Base-by-base conservation (phyloP, 192 early-diverging fungal genomes). In the Backusella macrospora region DNA sequence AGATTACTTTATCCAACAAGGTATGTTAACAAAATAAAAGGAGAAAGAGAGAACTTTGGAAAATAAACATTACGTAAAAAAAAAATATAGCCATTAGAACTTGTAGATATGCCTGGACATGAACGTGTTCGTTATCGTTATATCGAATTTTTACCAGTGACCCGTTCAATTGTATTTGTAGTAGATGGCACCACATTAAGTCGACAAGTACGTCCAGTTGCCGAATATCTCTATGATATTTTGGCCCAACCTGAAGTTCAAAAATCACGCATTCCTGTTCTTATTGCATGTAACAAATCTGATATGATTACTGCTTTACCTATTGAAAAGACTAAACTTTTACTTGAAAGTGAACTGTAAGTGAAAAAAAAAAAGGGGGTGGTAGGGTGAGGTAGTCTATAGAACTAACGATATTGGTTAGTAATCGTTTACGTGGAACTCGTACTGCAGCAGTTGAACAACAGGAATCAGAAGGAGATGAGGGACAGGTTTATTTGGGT, bases 31-130 rank as follows among this genome's bases (percentile, higher is more conserved):
- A 6, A n/a, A 21, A 49, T 48, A 40, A 70, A n/a, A 59, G 38
- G 45, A 70, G 15, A 39, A 72, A 55, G 62, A 14, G 40, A 42
- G 7, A 42, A 42, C 40, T 6, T 42, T 6, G 40, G 40, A 42
- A 43, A 26, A n/a, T n/a, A 45, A 72, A 47, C 40, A 34, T 23
- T 21, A 15, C 21, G 29, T 48, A 12, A 44, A 39, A 68, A 2
- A 73, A 48, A 14, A 13, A 49, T n/a, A 13, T 26, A 82, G 26
- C 73, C 83, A 44, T 65, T 89, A 14, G 86, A 90, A 42, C 66
- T 95, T 34, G 90, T 97, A 12, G 95, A 97, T 78, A 77, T 97
- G 23, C 95, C 95, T 9, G 95, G 95, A n/a, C 95, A 96, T 76
- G 91, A 93, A 72, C 92, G 91, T 67, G 84, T 93, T 18, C 85